Base-by-base conservation (phyloP, 805 yeast species). In the Candida schatavii region DNA sequence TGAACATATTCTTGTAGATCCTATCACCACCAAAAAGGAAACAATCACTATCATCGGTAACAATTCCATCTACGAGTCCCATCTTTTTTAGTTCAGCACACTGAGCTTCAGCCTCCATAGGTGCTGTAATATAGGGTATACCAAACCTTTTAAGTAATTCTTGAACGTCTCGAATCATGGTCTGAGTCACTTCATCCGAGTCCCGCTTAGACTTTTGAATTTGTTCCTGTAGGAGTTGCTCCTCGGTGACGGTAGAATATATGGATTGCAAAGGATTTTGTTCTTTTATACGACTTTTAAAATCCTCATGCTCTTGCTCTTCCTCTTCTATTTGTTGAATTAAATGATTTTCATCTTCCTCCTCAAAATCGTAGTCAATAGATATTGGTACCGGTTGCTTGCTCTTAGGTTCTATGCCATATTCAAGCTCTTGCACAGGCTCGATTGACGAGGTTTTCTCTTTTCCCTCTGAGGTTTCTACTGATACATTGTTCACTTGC, bases 101-200 rank as follows among this genome's bases (percentile, higher is more conserved):
- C 56, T 93, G 99, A 0, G 99, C 98, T 65, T 93, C 99, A 1
- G 99, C 99, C 63, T 93, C 99, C 90, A 88, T 88, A 1, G 99
- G 99, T 0, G 99, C 97, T 0, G 96, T 87, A 7, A 93, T 76
- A 50, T 80, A 93, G 0, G 99, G 99, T 3, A 93, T 85, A 1
- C 99, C 99, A 70, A 93, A 93, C 41, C 91, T 64, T 22, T 85
- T 77, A 6, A 93, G 68, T 32, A 93, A 68, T 47, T 89, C 96
- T 62, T 93, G 97, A 15, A 95, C 93, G 56, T 93, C 98, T 29
- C 73, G 71, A 19, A 91, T 77, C 97, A 93, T 93, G 1, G 77
- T 77, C 5, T 78, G 76, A 0, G 96, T 85, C 0, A 91, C 97
- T 51, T 86, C 95, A 55, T 93, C 98, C 0, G 97, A 79, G 59